A percentile compares a stretch with the other conserved stretches of the same genome.
phyloP scores from a whole-genome alignment of 2,329 filamentous ascomycete species.

The Meredithiella fracta region DNA sequence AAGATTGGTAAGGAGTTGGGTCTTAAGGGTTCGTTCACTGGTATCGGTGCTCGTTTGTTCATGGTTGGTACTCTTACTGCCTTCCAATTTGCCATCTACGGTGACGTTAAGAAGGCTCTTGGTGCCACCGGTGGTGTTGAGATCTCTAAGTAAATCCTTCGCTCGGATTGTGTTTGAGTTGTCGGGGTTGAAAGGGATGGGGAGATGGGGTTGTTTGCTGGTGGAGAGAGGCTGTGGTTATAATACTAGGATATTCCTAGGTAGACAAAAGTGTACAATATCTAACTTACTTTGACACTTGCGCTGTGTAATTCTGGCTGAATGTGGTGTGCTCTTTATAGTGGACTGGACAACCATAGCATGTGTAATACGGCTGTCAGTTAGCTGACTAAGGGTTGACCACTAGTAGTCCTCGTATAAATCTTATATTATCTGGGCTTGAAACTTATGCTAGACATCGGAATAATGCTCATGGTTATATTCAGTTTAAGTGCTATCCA shows the following conservation, averaged over 20 bases:
- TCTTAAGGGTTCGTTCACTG: slow-evolving; percentile 58
- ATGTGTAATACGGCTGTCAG: too few species aligned
- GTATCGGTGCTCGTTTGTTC: slow-evolving; percentile 57
- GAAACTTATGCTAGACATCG: too few species aligned
- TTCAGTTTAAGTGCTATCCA: too few species aligned
- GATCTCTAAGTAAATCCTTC: slow-evolving; percentile 33
- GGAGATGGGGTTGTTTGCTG: too few species aligned
- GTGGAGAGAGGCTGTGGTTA: slow-evolving; percentile 10
- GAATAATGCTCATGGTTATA: too few species aligned
- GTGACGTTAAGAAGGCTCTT: slow-evolving; percentile 51
- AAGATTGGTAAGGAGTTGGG: slow-evolving; percentile 83
- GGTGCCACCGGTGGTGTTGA: slow-evolving; percentile 64
- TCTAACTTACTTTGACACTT: neutral
- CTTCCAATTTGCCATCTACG: slow-evolving; percentile 82
- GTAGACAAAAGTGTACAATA: slow-evolving; percentile 15
- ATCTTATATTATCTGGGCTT: too few species aligned
- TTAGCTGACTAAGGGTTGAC: too few species aligned
- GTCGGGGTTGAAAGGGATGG: too few species aligned
- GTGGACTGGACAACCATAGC: too few species aligned
- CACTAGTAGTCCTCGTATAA: too few species aligned
- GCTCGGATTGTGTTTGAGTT: neutral
- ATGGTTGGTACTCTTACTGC: slow-evolving; percentile 57
- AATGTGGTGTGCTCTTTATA: too few species aligned
- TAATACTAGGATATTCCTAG: slow-evolving; percentile 15
- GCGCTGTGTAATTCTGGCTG: too few species aligned